Evolutionary conservation across 2,329 filamentous ascomycete genomes (phyloP).

Genomic region (Trichoderma afroharzianum): DNA sequence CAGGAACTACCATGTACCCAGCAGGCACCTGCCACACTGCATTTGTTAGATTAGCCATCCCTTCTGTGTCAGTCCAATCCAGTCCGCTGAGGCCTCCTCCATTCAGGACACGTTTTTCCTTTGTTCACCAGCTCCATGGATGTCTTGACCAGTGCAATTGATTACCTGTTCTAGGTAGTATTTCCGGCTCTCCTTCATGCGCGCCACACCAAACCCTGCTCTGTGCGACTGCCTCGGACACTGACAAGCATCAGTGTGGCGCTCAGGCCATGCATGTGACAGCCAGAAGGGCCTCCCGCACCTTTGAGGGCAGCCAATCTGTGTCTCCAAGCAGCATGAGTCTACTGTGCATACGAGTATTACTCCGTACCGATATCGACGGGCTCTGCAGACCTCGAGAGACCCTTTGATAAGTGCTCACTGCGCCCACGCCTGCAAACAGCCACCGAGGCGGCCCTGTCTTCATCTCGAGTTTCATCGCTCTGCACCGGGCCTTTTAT

Average conservation of each 20-base stretch:
- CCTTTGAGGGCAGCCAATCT: neutral
- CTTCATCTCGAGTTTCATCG: conserved; percentile 17
- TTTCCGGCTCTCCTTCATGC: conserved; percentile 11
- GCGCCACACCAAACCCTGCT: conserved; percentile 2
- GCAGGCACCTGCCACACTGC: neutral
- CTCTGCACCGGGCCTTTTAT: conserved; percentile 21
- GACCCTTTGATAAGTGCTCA: neutral
- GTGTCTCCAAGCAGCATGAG: neutral
- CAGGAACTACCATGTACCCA: neutral
- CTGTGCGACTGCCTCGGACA: neutral
- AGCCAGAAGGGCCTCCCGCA: neutral
- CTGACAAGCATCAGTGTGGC: neutral
- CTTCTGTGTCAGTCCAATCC: neutral
- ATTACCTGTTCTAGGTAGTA: conserved; percentile 8
- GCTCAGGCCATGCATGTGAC: conserved; percentile 7
- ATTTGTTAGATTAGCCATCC: neutral
- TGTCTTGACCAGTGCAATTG: neutral
- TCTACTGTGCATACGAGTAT: too few species aligned
- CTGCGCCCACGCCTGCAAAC: neutral
- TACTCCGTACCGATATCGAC: neutral
- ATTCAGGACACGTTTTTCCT: conserved; percentile 2
- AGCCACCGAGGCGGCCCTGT: conserved; percentile 1
- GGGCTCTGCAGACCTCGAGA: neutral
- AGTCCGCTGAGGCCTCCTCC: neutral
- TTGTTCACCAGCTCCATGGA: neutral